These are phyloP conservation scores for Coemansia sp. DNA, from an alignment of 192 early-diverging fungal genomes.

Conservation along the genomic window DNA sequence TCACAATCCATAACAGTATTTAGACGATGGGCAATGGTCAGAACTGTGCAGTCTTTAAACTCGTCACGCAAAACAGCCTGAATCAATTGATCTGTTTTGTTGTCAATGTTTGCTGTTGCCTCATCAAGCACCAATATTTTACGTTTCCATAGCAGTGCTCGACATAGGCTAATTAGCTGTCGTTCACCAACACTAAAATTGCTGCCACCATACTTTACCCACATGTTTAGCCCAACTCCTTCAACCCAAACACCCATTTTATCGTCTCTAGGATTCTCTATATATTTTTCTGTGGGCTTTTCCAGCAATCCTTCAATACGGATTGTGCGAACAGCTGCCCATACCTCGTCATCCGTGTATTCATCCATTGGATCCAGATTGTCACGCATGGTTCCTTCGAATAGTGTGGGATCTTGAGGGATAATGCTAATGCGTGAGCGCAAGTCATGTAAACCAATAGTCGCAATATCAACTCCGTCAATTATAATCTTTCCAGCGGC, in stretches of 20 bases:
- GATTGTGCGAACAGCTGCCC: slow-evolving; percentile 57
- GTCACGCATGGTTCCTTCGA: slow-evolving; percentile 62
- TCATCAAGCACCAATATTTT: slow-evolving; percentile 78
- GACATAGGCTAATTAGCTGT: slow-evolving; percentile 58
- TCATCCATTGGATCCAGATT: slow-evolving; percentile 69
- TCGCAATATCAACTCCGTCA: slow-evolving; percentile 61
- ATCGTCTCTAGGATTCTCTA: slow-evolving; percentile 1
- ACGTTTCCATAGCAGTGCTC: slow-evolving; percentile 64
- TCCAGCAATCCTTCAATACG: slow-evolving; percentile 44
- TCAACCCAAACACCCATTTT: slow-evolving; percentile 8
- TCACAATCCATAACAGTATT: slow-evolving; percentile 64
- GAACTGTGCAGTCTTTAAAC: slow-evolving; percentile 39
- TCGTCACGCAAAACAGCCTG: slow-evolving; percentile 58
- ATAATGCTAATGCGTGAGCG: slow-evolving; percentile 63
- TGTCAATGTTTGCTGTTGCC: slow-evolving; percentile 62
- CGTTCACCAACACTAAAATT: slow-evolving; percentile 76
- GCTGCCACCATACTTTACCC: slow-evolving; percentile 50
- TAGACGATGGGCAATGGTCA: slow-evolving; percentile 72
- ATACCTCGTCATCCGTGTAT: slow-evolving; percentile 63
- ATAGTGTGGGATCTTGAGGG: slow-evolving; percentile 69
- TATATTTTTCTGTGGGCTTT: slow-evolving; percentile 14
- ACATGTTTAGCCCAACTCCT: slow-evolving; percentile 21
- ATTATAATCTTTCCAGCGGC: slow-evolving; percentile 55
- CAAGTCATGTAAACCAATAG: slow-evolving; percentile 60
- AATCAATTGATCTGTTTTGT: slow-evolving; percentile 60